These are phyloP conservation scores for Anethum foeniculum DNA, from an alignment of 140 eudicot genomes.

Conservation along the genomic window DNA sequence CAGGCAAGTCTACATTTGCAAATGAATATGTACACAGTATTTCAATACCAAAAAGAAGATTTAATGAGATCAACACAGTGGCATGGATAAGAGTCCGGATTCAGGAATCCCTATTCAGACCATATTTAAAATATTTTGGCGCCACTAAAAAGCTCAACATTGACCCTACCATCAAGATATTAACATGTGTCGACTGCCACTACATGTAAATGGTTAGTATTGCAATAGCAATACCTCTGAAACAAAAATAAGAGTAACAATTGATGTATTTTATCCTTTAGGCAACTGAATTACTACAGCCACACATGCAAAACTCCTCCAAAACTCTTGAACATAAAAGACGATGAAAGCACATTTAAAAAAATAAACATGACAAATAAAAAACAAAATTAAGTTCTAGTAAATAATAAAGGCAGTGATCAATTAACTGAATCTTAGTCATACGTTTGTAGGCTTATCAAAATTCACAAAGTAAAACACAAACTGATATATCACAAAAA, in stretches of 20 bases:
- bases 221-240: not conserved
- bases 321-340: not conserved
- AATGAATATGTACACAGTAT: not conserved
- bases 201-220: not conserved
- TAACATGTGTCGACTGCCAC: not conserved
- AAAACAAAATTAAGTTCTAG: not conserved
- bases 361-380: not conserved
- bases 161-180: not conserved
- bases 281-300: not conserved
- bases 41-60: not conserved
- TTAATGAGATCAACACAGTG: not conserved
- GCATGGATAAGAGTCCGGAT: not conserved
- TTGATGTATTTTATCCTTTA: not conserved
- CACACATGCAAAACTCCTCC: not conserved
- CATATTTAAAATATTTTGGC: not conserved
- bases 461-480: not conserved
- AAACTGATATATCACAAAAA: not conserved
- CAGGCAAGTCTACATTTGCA: not conserved
- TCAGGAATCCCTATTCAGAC: not conserved
- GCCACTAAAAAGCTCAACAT: not conserved
- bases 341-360: not conserved
- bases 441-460: not conserved
- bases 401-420: not conserved
- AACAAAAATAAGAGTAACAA: not conserved
- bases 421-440: not conserved